These are phyloP conservation scores for Blastobotrys capitulatus DNA, from an alignment of 1,139 yeast species.

Conservation along the genomic window DNA sequence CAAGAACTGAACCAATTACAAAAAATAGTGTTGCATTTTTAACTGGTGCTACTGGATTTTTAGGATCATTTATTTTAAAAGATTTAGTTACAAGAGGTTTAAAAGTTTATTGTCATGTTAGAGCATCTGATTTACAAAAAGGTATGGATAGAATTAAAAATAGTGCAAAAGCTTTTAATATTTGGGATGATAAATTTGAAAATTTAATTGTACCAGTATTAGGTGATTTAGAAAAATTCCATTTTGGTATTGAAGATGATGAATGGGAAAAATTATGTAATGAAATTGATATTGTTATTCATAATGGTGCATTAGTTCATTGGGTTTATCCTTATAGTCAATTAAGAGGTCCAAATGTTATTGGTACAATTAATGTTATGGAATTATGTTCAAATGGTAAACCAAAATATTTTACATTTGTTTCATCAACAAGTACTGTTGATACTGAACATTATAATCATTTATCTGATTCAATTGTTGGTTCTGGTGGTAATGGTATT, in stretches of 20 bases:
- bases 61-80: slow-evolving; percentile 81
- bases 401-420: slow-evolving; percentile 82
- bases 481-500: slow-evolving; percentile 66
- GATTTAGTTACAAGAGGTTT: slow-evolving; percentile 59
- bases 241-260: slow-evolving; percentile 61
- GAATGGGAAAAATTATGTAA: slow-evolving; percentile 56
- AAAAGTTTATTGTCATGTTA: slow-evolving; percentile 71
- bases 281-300: slow-evolving; percentile 75
- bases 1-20: slow-evolving; percentile 33
- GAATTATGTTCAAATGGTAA: slow-evolving; percentile 72
- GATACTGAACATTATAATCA: slow-evolving; percentile 79
- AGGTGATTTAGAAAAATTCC: slow-evolving; percentile 69
- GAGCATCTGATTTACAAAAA: slow-evolving; percentile 64
- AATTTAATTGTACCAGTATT: slow-evolving; percentile 61
- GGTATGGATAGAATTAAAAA: slow-evolving; percentile 73
- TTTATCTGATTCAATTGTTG: slow-evolving; percentile 63
- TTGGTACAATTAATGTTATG: slow-evolving; percentile 81
- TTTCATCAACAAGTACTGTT: slow-evolving; percentile 89
- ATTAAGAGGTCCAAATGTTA: slow-evolving; percentile 87
- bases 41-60: slow-evolving; percentile 95
- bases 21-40: slow-evolving; percentile 61
- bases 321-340: slow-evolving; percentile 96
- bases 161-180: slow-evolving; percentile 80
- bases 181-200: slow-evolving; percentile 66
- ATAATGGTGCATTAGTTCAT: slow-evolving; percentile 97